Evolutionary conservation across 2,329 filamentous ascomycete species (phyloP).

Genomic region (Didymella sp.): DNA sequence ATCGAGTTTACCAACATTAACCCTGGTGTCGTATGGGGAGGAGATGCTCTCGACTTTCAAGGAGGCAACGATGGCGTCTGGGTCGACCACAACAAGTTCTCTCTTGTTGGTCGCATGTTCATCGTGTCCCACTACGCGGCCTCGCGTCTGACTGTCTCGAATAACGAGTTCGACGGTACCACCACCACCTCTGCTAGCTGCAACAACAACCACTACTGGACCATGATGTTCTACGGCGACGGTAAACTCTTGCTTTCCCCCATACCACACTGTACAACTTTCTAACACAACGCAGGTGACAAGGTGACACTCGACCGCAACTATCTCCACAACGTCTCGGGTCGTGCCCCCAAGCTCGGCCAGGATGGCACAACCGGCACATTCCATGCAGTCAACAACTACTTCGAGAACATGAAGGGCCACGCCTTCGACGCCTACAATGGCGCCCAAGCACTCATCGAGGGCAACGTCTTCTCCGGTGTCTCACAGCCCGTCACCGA

Average conservation of each 20-base stretch:
- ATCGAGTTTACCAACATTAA: conserved; percentile 50
- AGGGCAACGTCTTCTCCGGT: conserved; percentile 56
- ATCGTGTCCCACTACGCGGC: conserved; percentile 47
- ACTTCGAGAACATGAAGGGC: conserved; percentile 51
- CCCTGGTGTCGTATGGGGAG: conserved; percentile 50
- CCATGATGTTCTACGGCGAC: conserved; percentile 47
- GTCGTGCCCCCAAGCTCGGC: conserved; percentile 55
- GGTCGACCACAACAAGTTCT: conserved; percentile 52
- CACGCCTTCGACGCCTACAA: conserved; percentile 53
- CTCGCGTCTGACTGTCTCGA: conserved; percentile 55
- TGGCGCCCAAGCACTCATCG: conserved; percentile 41
- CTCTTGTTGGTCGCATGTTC: conserved; percentile 56
- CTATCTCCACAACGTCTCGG: conserved; percentile 56
- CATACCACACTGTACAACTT: neutral
- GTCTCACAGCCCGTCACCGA: conserved; percentile 52
- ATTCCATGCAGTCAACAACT: conserved; percentile 40
- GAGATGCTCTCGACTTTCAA: conserved; percentile 49
- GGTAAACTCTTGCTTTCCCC: neutral
- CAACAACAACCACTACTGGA: conserved; percentile 59
- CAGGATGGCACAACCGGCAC: conserved; percentile 37
- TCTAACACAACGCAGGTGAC: conserved; percentile 37
- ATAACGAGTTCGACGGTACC: conserved; percentile 56
- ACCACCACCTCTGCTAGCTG: conserved; percentile 55
- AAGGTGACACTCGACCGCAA: conserved; percentile 54
- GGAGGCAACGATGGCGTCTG: conserved; percentile 47